Conservation (phyloP, 345 rosid genomes). For the Ceriops zippeliana region DNA sequence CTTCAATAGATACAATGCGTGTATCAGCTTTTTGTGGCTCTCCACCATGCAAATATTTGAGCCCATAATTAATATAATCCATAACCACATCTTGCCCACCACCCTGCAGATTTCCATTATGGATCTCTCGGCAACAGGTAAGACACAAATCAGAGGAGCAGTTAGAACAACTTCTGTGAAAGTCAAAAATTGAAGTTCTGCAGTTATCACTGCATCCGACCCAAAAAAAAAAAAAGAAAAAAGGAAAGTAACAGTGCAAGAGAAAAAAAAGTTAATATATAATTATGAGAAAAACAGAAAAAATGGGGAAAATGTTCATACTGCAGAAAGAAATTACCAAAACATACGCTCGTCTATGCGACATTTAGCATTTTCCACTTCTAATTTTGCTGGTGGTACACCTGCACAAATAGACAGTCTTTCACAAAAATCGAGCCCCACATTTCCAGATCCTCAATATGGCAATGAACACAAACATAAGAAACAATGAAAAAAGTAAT, state of each 20-base stretch:
- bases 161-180: conserved; percentile 22
- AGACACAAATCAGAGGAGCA: conserved; percentile 31
- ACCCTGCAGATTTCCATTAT: conserved; percentile 13
- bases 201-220: conserved; percentile 46
- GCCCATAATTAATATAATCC: conserved; percentile 10
- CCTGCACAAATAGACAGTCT: conserved; percentile 22
- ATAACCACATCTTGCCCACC: conserved; percentile 6
- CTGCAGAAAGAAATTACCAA: conserved; percentile 28
- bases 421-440: not conserved
- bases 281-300: not conserved
- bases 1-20: not conserved
- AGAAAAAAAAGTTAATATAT: not conserved
- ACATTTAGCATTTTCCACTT: conserved; percentile 19
- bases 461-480: no score
- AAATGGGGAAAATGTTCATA: not conserved
- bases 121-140: conserved; percentile 27
- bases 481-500: no score
- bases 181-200: conserved; percentile 42
- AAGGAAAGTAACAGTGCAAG: not conserved
- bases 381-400: conserved; percentile 13
- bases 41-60: conserved; percentile 39
- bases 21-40: not conserved
- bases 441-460: not conserved
- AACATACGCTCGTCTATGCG: conserved; percentile 31
- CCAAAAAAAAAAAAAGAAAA: not conserved